Evolutionary conservation across 192 early-diverging fungal genomes (phyloP).

Genomic region (Podila horticola): DNA sequence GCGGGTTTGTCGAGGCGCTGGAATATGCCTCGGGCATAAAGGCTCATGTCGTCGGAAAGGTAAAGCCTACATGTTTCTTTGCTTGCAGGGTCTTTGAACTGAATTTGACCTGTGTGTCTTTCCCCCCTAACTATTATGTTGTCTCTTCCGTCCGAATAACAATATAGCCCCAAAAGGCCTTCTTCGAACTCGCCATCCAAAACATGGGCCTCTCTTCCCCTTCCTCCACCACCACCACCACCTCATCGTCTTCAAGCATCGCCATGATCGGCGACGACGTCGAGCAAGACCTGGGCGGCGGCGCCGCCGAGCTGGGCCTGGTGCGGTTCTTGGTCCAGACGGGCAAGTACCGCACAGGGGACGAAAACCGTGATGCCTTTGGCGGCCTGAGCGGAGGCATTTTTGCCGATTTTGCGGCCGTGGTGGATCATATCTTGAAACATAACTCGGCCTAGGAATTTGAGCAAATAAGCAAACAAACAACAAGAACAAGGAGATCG

Average conservation of each 20-base stretch:
- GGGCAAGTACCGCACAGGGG: conserved; percentile 83
- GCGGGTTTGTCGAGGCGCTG: conserved; percentile 87
- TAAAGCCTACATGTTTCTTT: conserved; percentile 5
- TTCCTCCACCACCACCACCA: neutral
- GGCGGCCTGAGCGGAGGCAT: conserved; percentile 56
- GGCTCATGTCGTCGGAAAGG: conserved; percentile 83
- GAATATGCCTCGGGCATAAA: conserved; percentile 79
- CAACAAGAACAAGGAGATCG: too few relatives aligned
- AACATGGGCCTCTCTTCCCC: conserved; percentile 60
- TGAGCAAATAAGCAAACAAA: too few relatives aligned
- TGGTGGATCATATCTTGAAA: conserved; percentile 68
- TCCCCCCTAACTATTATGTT: neutral
- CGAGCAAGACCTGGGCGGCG: conserved; percentile 81
- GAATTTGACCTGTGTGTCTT: neutral
- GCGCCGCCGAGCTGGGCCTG: conserved; percentile 80
- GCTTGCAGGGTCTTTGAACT: neutral
- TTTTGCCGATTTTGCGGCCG: conserved; percentile 74
- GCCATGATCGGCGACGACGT: conserved; percentile 94
- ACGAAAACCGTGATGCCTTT: conserved; percentile 66
- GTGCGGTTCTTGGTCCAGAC: conserved; percentile 72
- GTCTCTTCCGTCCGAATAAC: neutral
- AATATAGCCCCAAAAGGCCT: conserved; percentile 66
- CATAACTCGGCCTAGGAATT: neutral
- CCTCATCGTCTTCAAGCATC: conserved; percentile 30
- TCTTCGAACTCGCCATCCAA: conserved; percentile 81